Evolutionary conservation across 2,329 filamentous ascomycete genomes (phyloP), one percentile per base, ranked within the genome.

Genomic region (Claviceps arundinis): DNA sequence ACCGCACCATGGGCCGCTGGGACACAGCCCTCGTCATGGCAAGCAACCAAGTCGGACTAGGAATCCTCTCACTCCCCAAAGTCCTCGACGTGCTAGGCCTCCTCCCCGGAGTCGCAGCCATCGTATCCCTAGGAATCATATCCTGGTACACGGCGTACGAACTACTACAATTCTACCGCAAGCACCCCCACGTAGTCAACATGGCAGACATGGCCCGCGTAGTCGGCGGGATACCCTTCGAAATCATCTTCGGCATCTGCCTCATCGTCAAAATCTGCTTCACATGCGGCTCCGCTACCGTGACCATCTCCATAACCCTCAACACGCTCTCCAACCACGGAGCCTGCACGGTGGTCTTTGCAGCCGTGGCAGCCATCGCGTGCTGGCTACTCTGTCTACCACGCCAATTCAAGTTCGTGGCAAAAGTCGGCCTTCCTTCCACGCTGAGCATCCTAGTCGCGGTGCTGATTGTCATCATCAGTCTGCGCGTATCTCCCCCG

Each of bases 191-290:
- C 62, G 76, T 84, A 53, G 75, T 82, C 57, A 84, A 87, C 66
- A 79, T 87, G 7, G 85, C 82, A 58, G 84, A 87, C 59, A 80
- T 87, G 77, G 73, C 76, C 74, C 61, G 74, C 70, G 60, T 78
- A 67, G 59, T 78, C 69, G 70, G 65, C 1, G 64, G 64, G 2
- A 57, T 57, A 1, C 52, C 57, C 3, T 56, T 67, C 9, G 26
- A 30, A 30, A 55, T 61, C 19, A 26, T 59, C 1, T 54, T 61
- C 8, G 64, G 81, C 2, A 67, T 81, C 58, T 85, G 85, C 72
- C 83, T 87, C 62, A 62, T 87, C 13, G 64, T 87, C 57, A 86
- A 87, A 70, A 85, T 87, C 62, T 84, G 80, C 49, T 84, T 85
- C 66, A 85, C 85, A 30, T 76, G 79, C 68, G 81, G 78, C 44